A percentile compares a stretch with the other conserved stretches of the same genome.
These are phyloP conservation scores for Fusarium subtropicale DNA, from an alignment of 2,329 filamentous ascomycete species.

Conservation along the genomic window DNA sequence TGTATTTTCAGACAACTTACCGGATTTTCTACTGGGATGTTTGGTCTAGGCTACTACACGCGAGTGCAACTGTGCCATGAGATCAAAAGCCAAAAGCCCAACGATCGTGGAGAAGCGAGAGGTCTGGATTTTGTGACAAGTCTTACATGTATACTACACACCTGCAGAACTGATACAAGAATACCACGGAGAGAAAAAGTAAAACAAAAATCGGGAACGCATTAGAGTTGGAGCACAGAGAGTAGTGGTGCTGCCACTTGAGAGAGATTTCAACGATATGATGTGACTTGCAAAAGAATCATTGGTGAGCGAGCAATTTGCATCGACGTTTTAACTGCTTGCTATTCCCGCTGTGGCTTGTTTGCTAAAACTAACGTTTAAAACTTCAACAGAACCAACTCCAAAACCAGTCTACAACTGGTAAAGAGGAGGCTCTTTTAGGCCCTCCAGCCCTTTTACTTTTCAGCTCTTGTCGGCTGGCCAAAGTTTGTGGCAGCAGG, in stretches of 20 bases:
- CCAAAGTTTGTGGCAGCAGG: slow-evolving; percentile 31
- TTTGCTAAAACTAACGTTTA: neutral
- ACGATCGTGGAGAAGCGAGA: slow-evolving; percentile 21
- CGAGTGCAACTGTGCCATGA: slow-evolving; percentile 23
- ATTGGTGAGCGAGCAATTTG: slow-evolving; percentile 1
- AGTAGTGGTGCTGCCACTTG: slow-evolving; percentile 16
- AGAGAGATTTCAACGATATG: slow-evolving; percentile 5
- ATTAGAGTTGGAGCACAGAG: neutral
- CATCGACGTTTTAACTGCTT: neutral
- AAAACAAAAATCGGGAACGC: neutral
- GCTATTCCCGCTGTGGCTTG: slow-evolving; percentile 1
- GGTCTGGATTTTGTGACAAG: slow-evolving; percentile 12
- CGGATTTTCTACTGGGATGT: slow-evolving; percentile 3
- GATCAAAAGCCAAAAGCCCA: neutral
- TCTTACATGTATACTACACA: slow-evolving; percentile 1
- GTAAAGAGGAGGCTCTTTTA: neutral
- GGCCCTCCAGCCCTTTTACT: neutral
- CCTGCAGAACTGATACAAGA: neutral
- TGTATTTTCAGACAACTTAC: neutral
- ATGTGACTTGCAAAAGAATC: slow-evolving; percentile 3
- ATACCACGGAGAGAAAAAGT: slow-evolving; percentile 12
- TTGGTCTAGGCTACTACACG: slow-evolving; percentile 1
- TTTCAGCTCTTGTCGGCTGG: slow-evolving; percentile 5
- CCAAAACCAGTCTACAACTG: neutral
- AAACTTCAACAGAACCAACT: neutral